Conservation (phyloP, 2,329 filamentous ascomycete species). For the Aaosphaeria arxii region DNA sequence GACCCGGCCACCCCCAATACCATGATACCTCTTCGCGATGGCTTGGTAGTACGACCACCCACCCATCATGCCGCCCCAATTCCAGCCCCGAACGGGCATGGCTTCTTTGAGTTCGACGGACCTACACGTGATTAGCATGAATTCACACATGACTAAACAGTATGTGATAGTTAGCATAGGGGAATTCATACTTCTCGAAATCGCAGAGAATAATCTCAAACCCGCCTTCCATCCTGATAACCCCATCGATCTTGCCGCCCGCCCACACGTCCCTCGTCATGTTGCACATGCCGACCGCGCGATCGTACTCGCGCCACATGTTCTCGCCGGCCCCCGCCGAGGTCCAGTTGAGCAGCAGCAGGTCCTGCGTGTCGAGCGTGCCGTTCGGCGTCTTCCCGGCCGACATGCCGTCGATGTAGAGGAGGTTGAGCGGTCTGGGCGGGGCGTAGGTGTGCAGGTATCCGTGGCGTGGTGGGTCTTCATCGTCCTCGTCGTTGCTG, state of each 20-base stretch:
- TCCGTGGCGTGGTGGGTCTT: constrained; percentile 35
- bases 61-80: constrained; percentile 6
- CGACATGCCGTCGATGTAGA: constrained; percentile 70
- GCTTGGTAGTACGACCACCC: constrained; percentile 38
- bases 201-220: constrained; percentile 70
- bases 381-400: constrained; percentile 65
- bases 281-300: constrained; percentile 57
- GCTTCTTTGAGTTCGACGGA: constrained; percentile 5
- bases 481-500: neutral
- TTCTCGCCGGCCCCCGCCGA: constrained; percentile 7
- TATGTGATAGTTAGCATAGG: too few species aligned
- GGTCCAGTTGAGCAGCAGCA: constrained; percentile 51
- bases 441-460: constrained; percentile 67
- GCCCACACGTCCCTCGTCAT: constrained; percentile 51
- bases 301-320: constrained; percentile 47
- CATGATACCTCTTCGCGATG: constrained; percentile 42
- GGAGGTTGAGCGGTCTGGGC: constrained; percentile 54
- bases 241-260: constrained; percentile 53
- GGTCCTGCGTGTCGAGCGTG: constrained; percentile 66
- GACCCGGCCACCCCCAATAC: constrained; percentile 44
- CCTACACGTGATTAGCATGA: neutral
- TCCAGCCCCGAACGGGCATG: constrained; percentile 6
- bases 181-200: constrained; percentile 39
- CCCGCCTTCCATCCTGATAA: constrained; percentile 66
- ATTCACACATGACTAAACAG: too few species aligned